Evolutionary conservation across 192 early-diverging fungal genomes (phyloP), one percentile per base, ranked within the genome.

Genomic region (Chytriomyces confervae): DNA sequence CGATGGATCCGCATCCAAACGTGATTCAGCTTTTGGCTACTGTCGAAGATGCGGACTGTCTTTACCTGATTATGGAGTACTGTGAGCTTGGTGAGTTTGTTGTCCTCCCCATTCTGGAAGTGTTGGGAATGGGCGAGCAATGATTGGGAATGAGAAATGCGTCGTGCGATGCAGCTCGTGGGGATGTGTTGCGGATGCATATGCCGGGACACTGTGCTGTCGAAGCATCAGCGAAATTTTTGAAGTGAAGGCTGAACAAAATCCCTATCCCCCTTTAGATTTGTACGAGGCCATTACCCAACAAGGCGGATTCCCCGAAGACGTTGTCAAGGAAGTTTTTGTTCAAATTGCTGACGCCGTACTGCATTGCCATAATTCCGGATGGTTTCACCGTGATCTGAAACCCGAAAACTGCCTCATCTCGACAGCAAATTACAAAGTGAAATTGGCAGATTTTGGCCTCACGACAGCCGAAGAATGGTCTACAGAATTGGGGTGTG

Each of bases 361-460:
- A 23, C 82, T 84, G 45, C 87, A 92, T 82, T 91, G 91, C 76
- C 96, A 98, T 79, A 79, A 82, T 3, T 84, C 83, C 49, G 92
- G 92, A 61, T 91, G 95, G 62, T 95, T 93, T 84, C 97, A 97
- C 82, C 91, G 97, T 72, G 96, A 98, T 81, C 77, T 98, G 72
- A 97, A 98, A 85, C 94, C 94, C 20, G 96, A 98, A 83, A 98
- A 98, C 79, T 87, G 95, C 44, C 84, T 97, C 45, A 68, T 84
- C 49, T 82, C 74, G 6, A 83, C 76, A 9, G 57, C 72, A 62
- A 80, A 84, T 66, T 80, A 84, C 57, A 76, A 78, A 61, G 85
- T 96, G 62, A 96, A 95, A 82, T 85, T 97, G 18, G 93, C 94
- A 9, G 96, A 97, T 86, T 97, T 97, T 91, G 96, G 96, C 7